Percentiles rank a stretch among this genome's conserved stretches.
Evolutionary conservation across 2,329 filamentous ascomycete genomes (phyloP).

Genomic region (Trichoderma hamatum): DNA sequence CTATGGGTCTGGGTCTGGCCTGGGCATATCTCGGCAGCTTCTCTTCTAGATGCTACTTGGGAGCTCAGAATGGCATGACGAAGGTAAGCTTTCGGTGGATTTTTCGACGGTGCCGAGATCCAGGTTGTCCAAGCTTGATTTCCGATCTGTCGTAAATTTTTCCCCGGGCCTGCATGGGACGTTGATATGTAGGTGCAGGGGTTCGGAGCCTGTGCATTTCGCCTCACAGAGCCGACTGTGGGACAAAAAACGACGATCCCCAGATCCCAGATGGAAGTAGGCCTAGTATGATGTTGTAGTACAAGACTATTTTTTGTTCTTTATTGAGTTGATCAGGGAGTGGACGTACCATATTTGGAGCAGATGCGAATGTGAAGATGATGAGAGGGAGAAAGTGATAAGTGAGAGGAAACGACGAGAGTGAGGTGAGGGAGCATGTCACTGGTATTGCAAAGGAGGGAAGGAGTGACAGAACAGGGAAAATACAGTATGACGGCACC

Average conservation of each 20-base stretch:
- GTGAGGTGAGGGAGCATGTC: background rate
- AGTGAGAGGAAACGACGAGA: background rate
- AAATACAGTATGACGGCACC: background rate
- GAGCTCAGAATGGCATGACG: background rate
- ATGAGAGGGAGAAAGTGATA: background rate
- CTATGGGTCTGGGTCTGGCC: background rate
- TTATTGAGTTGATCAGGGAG: background rate
- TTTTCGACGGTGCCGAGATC: background rate
- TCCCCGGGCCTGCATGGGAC: background rate
- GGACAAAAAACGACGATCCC: background rate
- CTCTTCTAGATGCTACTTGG: background rate
- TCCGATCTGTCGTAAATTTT: slow-evolving; percentile 6
- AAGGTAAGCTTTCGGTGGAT: background rate
- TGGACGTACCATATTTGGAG: background rate
- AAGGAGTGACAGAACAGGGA: background rate
- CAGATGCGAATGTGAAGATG: background rate
- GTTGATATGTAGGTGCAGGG: background rate
- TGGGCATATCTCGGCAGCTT: background rate
- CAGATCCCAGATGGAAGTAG: background rate
- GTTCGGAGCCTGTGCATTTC: background rate
- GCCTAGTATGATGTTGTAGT: background rate
- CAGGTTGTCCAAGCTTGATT: background rate
- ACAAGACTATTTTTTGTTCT: background rate
- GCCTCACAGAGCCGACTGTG: background rate
- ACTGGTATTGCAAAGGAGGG: background rate